A percentile compares a stretch with the other conserved stretches of the same genome.
These are phyloP conservation scores for Kluyveromyces siamensis DNA, from an alignment of 805 yeast species.

Conservation along the genomic window DNA sequence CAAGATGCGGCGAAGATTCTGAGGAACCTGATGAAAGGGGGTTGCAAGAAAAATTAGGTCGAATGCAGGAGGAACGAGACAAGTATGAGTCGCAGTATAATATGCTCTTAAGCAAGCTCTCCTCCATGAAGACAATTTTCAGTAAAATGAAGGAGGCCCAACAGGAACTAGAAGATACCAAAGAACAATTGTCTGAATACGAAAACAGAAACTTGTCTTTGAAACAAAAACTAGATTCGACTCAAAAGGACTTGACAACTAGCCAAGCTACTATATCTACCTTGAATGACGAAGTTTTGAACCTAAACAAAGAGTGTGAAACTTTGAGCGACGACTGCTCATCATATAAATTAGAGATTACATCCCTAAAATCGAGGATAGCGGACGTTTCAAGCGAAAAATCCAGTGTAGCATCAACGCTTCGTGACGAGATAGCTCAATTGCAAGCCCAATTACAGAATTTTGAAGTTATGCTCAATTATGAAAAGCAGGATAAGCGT, in stretches of 20 bases:
- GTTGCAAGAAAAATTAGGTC: slow-evolving; percentile 26
- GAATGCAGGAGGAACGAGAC: slow-evolving; percentile 43
- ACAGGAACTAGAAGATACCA: slow-evolving; percentile 46
- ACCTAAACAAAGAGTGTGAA: slow-evolving; percentile 44
- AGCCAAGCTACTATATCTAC: slow-evolving; percentile 26
- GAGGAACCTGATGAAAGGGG: slow-evolving; percentile 8
- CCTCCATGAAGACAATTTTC: slow-evolving; percentile 68
- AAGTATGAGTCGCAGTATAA: slow-evolving; percentile 53
- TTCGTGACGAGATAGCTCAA: slow-evolving; percentile 12
- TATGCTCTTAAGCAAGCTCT: slow-evolving; percentile 48
- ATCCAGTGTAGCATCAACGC: slow-evolving; percentile 17
- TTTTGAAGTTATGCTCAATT: slow-evolving; percentile 30
- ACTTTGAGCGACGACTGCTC: slow-evolving; percentile 48
- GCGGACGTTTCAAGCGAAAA: slow-evolving; percentile 32
- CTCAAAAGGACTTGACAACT: slow-evolving; percentile 28
- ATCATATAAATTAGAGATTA: slow-evolving; percentile 33
- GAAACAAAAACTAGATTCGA: slow-evolving; percentile 27
- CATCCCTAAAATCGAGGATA: slow-evolving; percentile 29
- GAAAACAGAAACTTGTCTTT: slow-evolving; percentile 33
- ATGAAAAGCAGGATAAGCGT: slow-evolving; percentile 25
- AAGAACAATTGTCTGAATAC: slow-evolving; percentile 41
- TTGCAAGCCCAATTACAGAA: slow-evolving; percentile 29
- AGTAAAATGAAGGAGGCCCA: slow-evolving; percentile 66
- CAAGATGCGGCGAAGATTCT: slow-evolving; percentile 6
- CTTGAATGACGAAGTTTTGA: slow-evolving; percentile 34